Percentiles rank a stretch among this genome's conserved stretches.
These are phyloP conservation scores for Asparagopsis taxiformis DNA, from an alignment of 31 red algal species.

Conservation along the genomic window DNA sequence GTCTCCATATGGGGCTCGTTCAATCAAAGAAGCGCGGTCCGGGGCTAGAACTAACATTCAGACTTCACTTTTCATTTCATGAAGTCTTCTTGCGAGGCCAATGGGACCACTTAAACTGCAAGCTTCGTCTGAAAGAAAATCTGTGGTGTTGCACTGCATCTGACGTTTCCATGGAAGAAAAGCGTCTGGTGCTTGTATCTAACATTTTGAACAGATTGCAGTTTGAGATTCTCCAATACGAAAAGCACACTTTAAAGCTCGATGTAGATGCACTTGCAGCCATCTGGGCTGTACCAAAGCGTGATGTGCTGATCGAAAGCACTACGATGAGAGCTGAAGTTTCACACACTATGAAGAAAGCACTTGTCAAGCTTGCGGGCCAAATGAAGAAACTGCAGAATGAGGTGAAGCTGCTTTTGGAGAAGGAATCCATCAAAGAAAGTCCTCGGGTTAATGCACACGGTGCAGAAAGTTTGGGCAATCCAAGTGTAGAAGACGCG, in stretches of 20 bases:
- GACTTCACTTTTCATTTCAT: slow-evolving; percentile 43
- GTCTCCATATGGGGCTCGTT: slow-evolving; percentile 52
- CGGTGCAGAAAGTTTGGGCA: background rate
- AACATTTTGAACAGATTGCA: slow-evolving; percentile 70
- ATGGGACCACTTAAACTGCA: slow-evolving; percentile 65
- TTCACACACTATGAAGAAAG: slow-evolving; percentile 26
- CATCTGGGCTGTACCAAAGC: slow-evolving; percentile 41
- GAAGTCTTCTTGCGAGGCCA: slow-evolving; percentile 18
- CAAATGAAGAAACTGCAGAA: slow-evolving; percentile 65
- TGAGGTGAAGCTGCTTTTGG: slow-evolving; percentile 61
- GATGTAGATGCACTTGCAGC: slow-evolving; percentile 58
- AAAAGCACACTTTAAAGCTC: slow-evolving; percentile 57
- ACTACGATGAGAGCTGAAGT: slow-evolving; percentile 8
- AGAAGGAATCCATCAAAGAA: slow-evolving; percentile 41
- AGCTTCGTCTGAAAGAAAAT: slow-evolving; percentile 54
- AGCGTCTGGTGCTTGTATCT: slow-evolving; percentile 3
- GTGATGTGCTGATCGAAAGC: slow-evolving; percentile 26
- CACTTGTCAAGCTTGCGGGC: slow-evolving; percentile 31
- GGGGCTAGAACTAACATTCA: background rate
- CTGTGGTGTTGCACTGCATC: slow-evolving; percentile 23
- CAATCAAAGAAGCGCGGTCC: background rate
- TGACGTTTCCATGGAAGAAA: background rate
- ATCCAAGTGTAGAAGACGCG: background rate
- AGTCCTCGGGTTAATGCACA: background rate
- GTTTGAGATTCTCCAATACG: slow-evolving; percentile 66